These are phyloP conservation scores for Penicillium janthinellum DNA, from an alignment of 2,329 filamentous ascomycete species.

Conservation along the genomic window DNA sequence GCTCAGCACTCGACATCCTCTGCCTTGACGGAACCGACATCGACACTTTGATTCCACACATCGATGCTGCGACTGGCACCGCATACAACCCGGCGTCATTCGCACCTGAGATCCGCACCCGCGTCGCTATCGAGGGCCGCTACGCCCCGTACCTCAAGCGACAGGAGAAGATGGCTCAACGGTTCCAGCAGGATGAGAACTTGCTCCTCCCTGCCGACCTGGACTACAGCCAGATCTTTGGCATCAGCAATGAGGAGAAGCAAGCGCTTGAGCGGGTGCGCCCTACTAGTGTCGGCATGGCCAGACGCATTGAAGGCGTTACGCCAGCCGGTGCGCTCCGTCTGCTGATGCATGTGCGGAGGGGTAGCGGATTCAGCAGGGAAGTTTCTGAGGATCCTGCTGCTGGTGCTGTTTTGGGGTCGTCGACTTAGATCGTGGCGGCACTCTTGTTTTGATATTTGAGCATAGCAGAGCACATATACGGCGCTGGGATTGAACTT, in stretches of 20 bases:
- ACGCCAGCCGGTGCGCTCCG: slow-evolving; percentile 50
- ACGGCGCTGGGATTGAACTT: slow-evolving; percentile 14
- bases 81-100: slow-evolving; percentile 53
- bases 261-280: slow-evolving; percentile 67
- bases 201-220: slow-evolving; percentile 71
- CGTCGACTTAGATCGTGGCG: slow-evolving; percentile 15
- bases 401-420: slow-evolving; percentile 15
- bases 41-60: slow-evolving; percentile 57
- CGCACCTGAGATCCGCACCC: slow-evolving; percentile 60
- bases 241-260: slow-evolving; percentile 79
- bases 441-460: slow-evolving; percentile 7
- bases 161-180: slow-evolving; percentile 67
- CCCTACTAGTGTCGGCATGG: slow-evolving; percentile 87
- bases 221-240: slow-evolving; percentile 72
- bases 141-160: slow-evolving; percentile 85
- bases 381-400: slow-evolving; percentile 13
- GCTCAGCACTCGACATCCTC: slow-evolving; percentile 78
- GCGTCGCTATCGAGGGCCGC: slow-evolving; percentile 77
- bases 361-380: slow-evolving; percentile 22
- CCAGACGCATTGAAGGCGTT: slow-evolving; percentile 78
- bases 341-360: slow-evolving; percentile 47
- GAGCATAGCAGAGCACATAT: slow-evolving; percentile 22
- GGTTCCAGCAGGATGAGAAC: slow-evolving; percentile 75
- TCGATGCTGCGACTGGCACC: slow-evolving; percentile 43
- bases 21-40: slow-evolving; percentile 64